phyloP scores from a whole-genome alignment of 345 rosid genomes.

The Viola odorata region DNA sequence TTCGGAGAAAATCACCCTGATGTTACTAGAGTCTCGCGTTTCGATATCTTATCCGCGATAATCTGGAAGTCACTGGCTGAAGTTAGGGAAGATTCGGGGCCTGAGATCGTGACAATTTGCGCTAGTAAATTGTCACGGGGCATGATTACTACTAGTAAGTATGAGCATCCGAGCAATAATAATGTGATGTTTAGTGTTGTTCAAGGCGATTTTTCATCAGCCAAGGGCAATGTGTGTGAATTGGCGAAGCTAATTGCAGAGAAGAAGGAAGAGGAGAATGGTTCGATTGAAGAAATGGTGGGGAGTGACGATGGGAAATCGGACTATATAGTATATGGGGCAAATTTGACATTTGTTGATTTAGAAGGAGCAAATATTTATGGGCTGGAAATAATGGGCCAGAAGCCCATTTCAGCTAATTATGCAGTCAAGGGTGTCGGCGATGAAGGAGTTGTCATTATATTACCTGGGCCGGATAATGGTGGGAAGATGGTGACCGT shows the following conservation, averaged over 20 bases:
- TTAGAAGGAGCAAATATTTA: constrained; percentile 41
- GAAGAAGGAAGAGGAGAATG: constrained; percentile 18
- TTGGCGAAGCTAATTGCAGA: constrained; percentile 35
- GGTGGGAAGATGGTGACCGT: constrained; percentile 31
- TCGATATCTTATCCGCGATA: constrained; percentile 43
- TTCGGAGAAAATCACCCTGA: not conserved
- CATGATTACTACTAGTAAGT: not conserved
- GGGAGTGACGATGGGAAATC: constrained; percentile 17
- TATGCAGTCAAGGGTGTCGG: constrained; percentile 52
- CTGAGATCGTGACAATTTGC: constrained; percentile 37
- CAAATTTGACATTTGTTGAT: constrained; percentile 62
- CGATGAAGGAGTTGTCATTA: constrained; percentile 51
- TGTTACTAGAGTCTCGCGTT: constrained; percentile 3
- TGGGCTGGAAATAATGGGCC: constrained; percentile 44
- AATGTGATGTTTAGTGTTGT: constrained; percentile 36
- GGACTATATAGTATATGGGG: constrained; percentile 51
- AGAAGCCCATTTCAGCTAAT: constrained; percentile 38
- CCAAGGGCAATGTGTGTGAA: constrained; percentile 25
- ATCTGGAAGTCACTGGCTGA: constrained; percentile 50
- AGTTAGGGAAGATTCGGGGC: constrained; percentile 27
- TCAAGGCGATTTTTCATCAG: constrained; percentile 28
- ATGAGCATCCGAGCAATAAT: constrained; percentile 24
- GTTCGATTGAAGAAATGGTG: constrained; percentile 25
- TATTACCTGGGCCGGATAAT: constrained; percentile 26
- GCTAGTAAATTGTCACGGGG: not conserved